These are phyloP conservation scores for Solanum piurae DNA, from an alignment of 257 asterid species.

Conservation along the genomic window DNA sequence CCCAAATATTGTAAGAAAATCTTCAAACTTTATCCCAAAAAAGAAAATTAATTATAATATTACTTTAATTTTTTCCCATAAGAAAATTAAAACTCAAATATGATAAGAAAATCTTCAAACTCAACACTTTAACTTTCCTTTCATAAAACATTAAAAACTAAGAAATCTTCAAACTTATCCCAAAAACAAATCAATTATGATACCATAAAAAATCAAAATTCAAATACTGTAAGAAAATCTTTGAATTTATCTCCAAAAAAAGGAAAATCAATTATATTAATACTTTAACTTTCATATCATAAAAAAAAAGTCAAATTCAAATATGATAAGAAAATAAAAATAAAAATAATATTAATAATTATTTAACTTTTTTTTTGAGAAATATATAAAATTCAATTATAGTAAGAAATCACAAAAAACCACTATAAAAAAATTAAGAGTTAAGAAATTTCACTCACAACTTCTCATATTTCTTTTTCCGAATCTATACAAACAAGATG, in stretches of 20 bases:
- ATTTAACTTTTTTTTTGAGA: neutral
- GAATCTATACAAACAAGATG: neutral
- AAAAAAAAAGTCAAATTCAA: neutral
- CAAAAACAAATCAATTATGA: too few species aligned
- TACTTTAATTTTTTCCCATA: neutral
- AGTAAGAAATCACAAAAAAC: too few species aligned
- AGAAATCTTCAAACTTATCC: neutral
- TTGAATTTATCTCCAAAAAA: neutral
- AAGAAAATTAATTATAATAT: neutral
- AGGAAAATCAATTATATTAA: neutral
- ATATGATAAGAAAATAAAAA: neutral
- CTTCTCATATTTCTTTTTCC: neutral
- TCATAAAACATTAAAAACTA: neutral
- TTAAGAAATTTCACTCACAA: neutral
- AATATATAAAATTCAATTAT: neutral
- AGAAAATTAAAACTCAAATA: neutral
- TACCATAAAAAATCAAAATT: neutral
- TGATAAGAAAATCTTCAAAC: neutral
- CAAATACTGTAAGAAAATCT: neutral
- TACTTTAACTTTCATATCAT: neutral
- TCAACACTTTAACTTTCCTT: neutral
- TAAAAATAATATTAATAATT: too few species aligned
- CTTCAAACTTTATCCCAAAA: too few species aligned
- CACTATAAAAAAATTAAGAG: neutral
- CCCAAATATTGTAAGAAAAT: too few species aligned